Percentiles rank a stretch among this genome's conserved stretches.
These are phyloP conservation scores for Heracleum sosnowskyi DNA, from an alignment of 129 eudicot genomes.

Conservation along the genomic window DNA sequence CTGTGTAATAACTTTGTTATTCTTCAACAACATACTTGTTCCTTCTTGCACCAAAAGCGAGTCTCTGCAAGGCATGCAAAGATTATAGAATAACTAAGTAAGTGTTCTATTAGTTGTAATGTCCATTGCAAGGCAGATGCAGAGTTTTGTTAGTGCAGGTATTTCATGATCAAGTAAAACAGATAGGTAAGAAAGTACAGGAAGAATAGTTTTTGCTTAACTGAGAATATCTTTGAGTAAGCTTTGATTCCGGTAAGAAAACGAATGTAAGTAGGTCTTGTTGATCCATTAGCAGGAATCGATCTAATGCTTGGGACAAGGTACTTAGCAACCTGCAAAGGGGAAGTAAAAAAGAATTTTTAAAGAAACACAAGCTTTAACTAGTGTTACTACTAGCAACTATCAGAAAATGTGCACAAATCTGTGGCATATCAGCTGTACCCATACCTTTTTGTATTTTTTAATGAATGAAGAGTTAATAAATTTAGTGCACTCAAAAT, in stretches of 20 bases:
- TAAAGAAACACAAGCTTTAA: not conserved
- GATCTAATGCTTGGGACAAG: slow-evolving; percentile 79
- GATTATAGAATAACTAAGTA: not conserved
- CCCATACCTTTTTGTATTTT: too few relatives aligned
- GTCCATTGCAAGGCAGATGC: not conserved
- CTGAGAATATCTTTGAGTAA: slow-evolving; percentile 92
- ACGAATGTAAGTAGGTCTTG: slow-evolving; percentile 89
- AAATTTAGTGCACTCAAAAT: not conserved
- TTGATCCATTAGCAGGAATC: slow-evolving; percentile 64
- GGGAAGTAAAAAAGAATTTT: not conserved
- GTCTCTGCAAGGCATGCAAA: slow-evolving; percentile 36
- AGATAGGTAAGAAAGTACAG: not conserved
- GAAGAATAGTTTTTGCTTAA: slow-evolving; percentile 18
- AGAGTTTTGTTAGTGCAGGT: not conserved
- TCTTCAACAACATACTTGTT: slow-evolving; percentile 81
- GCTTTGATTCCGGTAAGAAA: slow-evolving; percentile 95
- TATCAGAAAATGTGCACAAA: not conserved
- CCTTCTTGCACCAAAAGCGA: slow-evolving; percentile 95
- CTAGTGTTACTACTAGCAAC: not conserved
- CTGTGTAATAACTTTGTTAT: slow-evolving; percentile 10
- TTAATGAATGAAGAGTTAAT: not conserved
- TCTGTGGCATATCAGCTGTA: too few relatives aligned
- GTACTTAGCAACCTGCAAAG: slow-evolving; percentile 78
- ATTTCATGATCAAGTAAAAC: not conserved
- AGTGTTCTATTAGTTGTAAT: not conserved